Percentiles rank a stretch among this genome's conserved stretches.
Evolutionary conservation across 305 asterid genomes (phyloP).

Genomic region (Fraxinus angustifolia): DNA sequence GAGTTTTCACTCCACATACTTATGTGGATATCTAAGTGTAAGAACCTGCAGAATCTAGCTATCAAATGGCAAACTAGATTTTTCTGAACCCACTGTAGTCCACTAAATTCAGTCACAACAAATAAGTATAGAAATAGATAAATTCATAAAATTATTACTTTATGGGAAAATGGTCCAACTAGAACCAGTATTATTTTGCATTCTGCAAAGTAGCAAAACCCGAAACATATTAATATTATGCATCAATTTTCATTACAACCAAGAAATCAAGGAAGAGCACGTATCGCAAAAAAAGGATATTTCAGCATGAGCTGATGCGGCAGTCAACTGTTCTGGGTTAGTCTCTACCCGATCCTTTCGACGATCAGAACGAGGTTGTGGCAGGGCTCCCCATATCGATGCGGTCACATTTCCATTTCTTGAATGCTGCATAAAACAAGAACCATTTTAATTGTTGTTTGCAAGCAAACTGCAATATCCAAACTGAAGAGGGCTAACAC

Average conservation of each 20-base stretch:
- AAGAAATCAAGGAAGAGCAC: slow-evolving; percentile 12
- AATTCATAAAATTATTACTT: background rate
- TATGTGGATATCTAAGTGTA: background rate
- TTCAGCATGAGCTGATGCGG: slow-evolving; percentile 96
- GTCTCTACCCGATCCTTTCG: slow-evolving; percentile 97
- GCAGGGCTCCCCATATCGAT: slow-evolving; percentile 94
- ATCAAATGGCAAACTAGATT: slow-evolving; percentile 9
- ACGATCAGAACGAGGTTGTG: slow-evolving; percentile 97
- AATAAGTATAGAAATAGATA: background rate
- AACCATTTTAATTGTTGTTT: slow-evolving; percentile 10
- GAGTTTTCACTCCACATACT: background rate
- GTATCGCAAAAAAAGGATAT: slow-evolving; percentile 60
- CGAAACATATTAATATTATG: background rate
- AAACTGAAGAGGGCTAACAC: background rate
- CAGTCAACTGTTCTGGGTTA: slow-evolving; percentile 98
- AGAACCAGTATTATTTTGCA: background rate
- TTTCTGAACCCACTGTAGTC: background rate
- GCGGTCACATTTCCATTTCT: slow-evolving; percentile 71
- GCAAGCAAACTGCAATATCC: background rate
- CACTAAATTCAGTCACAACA: background rate
- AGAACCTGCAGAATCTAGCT: background rate
- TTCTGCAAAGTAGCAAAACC: background rate
- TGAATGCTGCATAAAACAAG: slow-evolving; percentile 50
- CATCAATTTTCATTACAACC: background rate
- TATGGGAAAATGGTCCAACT: background rate